Evolutionary conservation across 495 filamentous ascomycete genomes (phyloP).

Genomic region (Aspergillus nanangensis): DNA sequence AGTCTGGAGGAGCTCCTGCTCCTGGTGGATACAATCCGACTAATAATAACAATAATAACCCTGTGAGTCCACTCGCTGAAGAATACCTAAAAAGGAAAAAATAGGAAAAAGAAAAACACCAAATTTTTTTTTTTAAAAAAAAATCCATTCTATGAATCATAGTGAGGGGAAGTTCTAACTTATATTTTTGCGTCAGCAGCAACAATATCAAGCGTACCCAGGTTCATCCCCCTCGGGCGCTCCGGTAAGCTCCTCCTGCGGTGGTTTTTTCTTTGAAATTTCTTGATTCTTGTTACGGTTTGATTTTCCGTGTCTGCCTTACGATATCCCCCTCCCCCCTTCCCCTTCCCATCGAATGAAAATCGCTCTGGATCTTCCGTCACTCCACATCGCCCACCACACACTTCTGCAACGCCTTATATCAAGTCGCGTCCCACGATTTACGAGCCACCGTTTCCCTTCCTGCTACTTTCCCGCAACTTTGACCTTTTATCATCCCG

Average conservation of each 20-base stretch:
- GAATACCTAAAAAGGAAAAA: not conserved
- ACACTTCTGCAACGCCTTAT: conserved; percentile 5
- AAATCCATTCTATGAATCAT: too few relatives aligned
- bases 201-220: conserved; percentile 41
- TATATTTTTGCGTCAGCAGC: conserved; percentile 12
- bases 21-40: conserved; percentile 28
- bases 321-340: conserved; percentile 7
- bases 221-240: conserved; percentile 29
- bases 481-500: conserved; percentile 8
- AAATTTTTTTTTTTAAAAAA: conserved; percentile 1
- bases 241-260: conserved; percentile 35
- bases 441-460: conserved; percentile 3
- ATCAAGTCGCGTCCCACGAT: conserved; percentile 1
- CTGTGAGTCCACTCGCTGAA: not conserved
- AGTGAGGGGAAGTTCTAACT: too few relatives aligned
- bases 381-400: conserved; percentile 1
- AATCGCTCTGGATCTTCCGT: conserved; percentile 1
- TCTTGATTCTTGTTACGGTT: conserved; percentile 2
- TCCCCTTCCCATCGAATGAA: conserved; percentile 10
- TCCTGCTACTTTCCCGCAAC: conserved; percentile 5
- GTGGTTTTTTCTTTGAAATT: conserved; percentile 8
- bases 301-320: conserved; percentile 7
- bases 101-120: not conserved
- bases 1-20: conserved; percentile 13
- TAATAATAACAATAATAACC: not conserved